These are phyloP conservation scores for Eurotiales sp. DNA, from an alignment of 2,329 filamentous ascomycete genomes.

Conservation along the genomic window DNA sequence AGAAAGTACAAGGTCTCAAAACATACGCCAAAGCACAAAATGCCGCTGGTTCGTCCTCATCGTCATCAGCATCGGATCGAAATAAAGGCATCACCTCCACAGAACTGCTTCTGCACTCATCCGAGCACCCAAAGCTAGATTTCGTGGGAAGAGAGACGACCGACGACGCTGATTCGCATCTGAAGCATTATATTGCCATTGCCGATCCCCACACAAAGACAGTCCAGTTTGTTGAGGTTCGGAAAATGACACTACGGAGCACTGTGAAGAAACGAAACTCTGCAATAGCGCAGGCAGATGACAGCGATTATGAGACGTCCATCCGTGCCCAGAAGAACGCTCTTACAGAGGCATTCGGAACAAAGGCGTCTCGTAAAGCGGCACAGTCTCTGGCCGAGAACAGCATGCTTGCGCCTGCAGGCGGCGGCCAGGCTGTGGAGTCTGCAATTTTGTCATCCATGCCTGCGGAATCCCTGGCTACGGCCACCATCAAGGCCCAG, in stretches of 20 bases:
- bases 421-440: conserved; percentile 36
- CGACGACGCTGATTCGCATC: conserved; percentile 48
- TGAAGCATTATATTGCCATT: conserved; percentile 60
- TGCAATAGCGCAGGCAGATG: conserved; percentile 22
- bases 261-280: conserved; percentile 32
- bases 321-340: conserved; percentile 38
- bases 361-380: conserved; percentile 48
- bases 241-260: conserved; percentile 54
- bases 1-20: conserved; percentile 26
- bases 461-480: conserved; percentile 30
- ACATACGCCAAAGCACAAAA: conserved; percentile 51
- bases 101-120: conserved; percentile 58
- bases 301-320: conserved; percentile 23
- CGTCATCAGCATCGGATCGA: conserved; percentile 23
- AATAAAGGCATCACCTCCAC: conserved; percentile 38
- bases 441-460: conserved; percentile 43
- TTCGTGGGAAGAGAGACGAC: conserved; percentile 52
- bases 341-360: conserved; percentile 49
- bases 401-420: conserved; percentile 40
- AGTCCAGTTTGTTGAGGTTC: conserved; percentile 53
- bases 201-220: conserved; percentile 53
- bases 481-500: conserved; percentile 28
- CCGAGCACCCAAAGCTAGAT: conserved; percentile 57
- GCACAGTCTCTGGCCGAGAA: conserved; percentile 48
- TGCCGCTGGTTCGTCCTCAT: conserved; percentile 28